Base-by-base conservation (phyloP, 2,329 filamentous ascomycete genomes). In the Arthroderma sp. region DNA sequence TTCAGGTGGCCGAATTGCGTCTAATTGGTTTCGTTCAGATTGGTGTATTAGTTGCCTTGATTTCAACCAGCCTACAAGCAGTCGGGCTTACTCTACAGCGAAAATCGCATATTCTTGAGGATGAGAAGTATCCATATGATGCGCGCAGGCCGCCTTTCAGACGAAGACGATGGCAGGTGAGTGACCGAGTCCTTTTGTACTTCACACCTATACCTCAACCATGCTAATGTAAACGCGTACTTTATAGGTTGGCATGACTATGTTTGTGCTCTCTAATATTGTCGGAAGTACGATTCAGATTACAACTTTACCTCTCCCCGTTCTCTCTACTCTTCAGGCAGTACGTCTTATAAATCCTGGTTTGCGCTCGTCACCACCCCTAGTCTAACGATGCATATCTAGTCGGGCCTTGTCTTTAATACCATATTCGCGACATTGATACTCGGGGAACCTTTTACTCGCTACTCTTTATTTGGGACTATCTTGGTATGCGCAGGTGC, bases 41-140 rank as follows among this genome's bases (percentile, higher is more conserved):
- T 59, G 91, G 91, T 58, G 87, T 98, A 60, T 67, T 95, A 51
- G 89, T 95, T 60, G 91, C 91, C 55, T 75, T 98, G 52, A 63
- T 95, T 55, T 96, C 89, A 47, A 95, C 91, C 48, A 91, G 87
- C 62, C 78, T 96, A 27, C 91, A 98, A 65, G 94, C 88, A 62
- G 73, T 98, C 56, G 91, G 91, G 53, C 75, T 98, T 52, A 98
- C 91, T 30, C 75, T 98, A 28, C 91, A 98, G 68, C 85, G 91
- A 62, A 96, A 98, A 67, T 96, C 91, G 51, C 91, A 98, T 68
- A 82, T 98, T 54, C 80, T 96, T 59, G 91, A 98, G 70, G 91
- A 98, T 68, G 86, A 93, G 69, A 94, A 94, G 65, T 77, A 79
- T 42, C 71, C 74, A 29, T 81, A 85, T 61, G 79, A 91, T 65